Evolutionary conservation across 352 stramenopile genomes (phyloP).

Genomic region (Phytopythium delawarense): DNA sequence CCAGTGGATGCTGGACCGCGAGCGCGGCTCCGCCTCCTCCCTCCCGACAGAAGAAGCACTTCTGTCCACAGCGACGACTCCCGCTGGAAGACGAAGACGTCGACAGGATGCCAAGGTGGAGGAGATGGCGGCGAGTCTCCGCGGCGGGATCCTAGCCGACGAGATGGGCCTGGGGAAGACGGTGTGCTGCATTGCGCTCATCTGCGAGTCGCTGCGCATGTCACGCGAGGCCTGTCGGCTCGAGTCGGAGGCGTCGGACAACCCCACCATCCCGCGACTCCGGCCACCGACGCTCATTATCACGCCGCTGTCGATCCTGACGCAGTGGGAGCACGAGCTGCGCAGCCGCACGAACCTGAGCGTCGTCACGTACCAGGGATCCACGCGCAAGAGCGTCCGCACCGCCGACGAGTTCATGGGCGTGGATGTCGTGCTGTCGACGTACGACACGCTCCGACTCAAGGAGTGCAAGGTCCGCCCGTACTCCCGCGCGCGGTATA

Average conservation of each 20-base stretch:
- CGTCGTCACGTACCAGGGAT: slow-evolving; percentile 72
- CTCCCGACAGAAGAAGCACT: neutral
- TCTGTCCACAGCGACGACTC: neutral
- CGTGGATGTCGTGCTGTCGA: slow-evolving; percentile 73
- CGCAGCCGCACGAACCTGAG: slow-evolving; percentile 72
- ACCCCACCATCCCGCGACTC: slow-evolving; percentile 26
- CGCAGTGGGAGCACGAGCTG: slow-evolving; percentile 82
- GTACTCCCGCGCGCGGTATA: neutral
- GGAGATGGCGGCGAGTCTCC: slow-evolving; percentile 36
- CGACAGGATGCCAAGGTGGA: slow-evolving; percentile 28
- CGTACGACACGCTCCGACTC: slow-evolving; percentile 73
- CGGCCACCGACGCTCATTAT: slow-evolving; percentile 72
- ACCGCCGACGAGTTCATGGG: slow-evolving; percentile 75
- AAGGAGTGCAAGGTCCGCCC: slow-evolving; percentile 60
- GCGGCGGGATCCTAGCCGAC: slow-evolving; percentile 81
- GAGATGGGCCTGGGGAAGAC: slow-evolving; percentile 91
- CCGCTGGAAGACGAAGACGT: slow-evolving; percentile 13
- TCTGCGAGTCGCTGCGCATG: slow-evolving; percentile 58
- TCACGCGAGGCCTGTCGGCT: slow-evolving; percentile 25
- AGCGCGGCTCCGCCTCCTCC: slow-evolving; percentile 13
- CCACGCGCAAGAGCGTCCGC: slow-evolving; percentile 53
- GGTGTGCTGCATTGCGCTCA: slow-evolving; percentile 80
- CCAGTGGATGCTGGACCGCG: slow-evolving; percentile 84
- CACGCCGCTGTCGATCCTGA: slow-evolving; percentile 80
- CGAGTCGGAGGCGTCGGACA: slow-evolving; percentile 12